Evolutionary conservation across 306 rosid genomes (phyloP), one percentile per base, ranked within the genome.

Genomic region (Acacia crassicarpa): DNA sequence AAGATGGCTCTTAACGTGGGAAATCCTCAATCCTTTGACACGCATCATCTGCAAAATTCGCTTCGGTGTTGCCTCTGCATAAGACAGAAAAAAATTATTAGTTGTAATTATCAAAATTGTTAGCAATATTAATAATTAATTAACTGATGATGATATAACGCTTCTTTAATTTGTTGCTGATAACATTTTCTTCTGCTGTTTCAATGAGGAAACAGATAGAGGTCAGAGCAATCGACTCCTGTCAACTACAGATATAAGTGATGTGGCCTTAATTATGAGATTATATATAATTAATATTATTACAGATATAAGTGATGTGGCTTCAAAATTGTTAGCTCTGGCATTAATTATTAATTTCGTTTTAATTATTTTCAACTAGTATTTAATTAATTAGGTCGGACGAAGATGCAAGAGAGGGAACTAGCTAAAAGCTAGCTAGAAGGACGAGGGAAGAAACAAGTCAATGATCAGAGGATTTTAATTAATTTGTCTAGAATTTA

Each of bases 1-100:
- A 44, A 93, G 92, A 85, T 93, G 97, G 86, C 97, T 93, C 82
- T 93, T 93, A 79, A 93, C 67, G 62, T 93, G 97, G 58, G 94
- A 89, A 80, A 93, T 93, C 78, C 80, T 82, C 32, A 93, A 80
- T 68, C 90, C 97, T 77, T 86, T 87, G 59, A 89, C 91, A 72
- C 85, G 81, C 97, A 93, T 93, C 80, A 75, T 83, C 90, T 87
- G 91, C 89, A 93, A 81, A 78, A 93, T 91, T 8, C 84, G 82
- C 74, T 89, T 93, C 27, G 97, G 97, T 0, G 94, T 93, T 74
- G 97, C 96, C 83, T 86, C 97, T 93, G 87, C 86, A 86, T 72
- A 16, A 4, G 48, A 2, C 12, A 84, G 16, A 51, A 51, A 51
- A 51, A 15, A 1, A 51, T 19, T 51, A 51, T 19, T 5, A 51